These are phyloP conservation scores for Chenopodium berlandieri DNA, from an alignment of 148 eudicot species.

Conservation along the genomic window DNA sequence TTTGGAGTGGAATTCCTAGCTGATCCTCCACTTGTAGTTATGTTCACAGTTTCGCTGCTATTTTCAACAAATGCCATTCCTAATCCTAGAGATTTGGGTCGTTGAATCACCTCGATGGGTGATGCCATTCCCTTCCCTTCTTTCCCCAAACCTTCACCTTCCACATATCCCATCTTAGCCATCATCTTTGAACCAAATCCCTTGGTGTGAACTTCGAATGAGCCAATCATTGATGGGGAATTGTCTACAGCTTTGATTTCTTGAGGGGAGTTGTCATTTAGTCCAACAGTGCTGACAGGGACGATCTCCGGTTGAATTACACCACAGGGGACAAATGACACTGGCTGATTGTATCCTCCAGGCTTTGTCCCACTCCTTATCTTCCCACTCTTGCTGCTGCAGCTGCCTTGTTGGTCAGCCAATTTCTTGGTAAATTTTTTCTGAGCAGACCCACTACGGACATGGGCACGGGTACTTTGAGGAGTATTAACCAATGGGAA, in stretches of 20 bases:
- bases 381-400: slow-evolving; percentile 36
- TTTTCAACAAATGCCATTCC: slow-evolving; percentile 54
- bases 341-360: slow-evolving; percentile 60
- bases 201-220: slow-evolving; percentile 90
- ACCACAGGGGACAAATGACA: slow-evolving; percentile 82
- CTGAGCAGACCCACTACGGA: slow-evolving; percentile 27
- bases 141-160: slow-evolving; percentile 82
- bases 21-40: not conserved
- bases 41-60: slow-evolving; percentile 24
- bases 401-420: slow-evolving; percentile 25
- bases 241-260: slow-evolving; percentile 30
- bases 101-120: slow-evolving; percentile 71
- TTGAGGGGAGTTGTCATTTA: slow-evolving; percentile 23
- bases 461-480: slow-evolving; percentile 18
- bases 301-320: slow-evolving; percentile 49
- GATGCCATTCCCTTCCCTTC: slow-evolving; percentile 77
- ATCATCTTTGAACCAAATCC: slow-evolving; percentile 98
- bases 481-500: slow-evolving; percentile 39
- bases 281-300: slow-evolving; percentile 26
- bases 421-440: slow-evolving; percentile 35
- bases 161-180: slow-evolving; percentile 96
- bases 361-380: slow-evolving; percentile 39
- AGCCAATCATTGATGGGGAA: slow-evolving; percentile 44
- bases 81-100: slow-evolving; percentile 85
- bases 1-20: slow-evolving; percentile 25